Evolutionary conservation across 1,139 yeast genomes (phyloP), one percentile per base, ranked within the genome.

Genomic region (Ogataea hybrid): DNA sequence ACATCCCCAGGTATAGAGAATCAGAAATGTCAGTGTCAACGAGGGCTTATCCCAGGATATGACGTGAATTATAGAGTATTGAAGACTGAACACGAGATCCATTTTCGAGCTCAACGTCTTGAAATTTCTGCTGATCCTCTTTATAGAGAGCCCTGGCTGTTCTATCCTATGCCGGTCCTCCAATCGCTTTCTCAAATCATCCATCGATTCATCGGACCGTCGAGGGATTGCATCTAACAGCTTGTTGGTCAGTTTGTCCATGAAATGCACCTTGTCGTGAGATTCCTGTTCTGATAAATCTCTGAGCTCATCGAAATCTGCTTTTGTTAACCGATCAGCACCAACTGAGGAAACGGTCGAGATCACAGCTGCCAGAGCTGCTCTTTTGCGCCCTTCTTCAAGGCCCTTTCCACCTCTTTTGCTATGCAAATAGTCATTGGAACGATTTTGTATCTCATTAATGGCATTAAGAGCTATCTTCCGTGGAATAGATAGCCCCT

Each of bases 11-110:
- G 89, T 79, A 46, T 81, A 77, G 4, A 75, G 50, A 8, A 80
- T 67, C 42, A 82, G 60, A 15, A 65, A 61, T 2, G 78, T 64
- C 11, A 83, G 52, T 0, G 90, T 83, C 46, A 75, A 71, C 0
- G 80, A 62, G 0, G 87, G 85, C 30, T 68, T 67, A 44, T 73
- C 74, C 92, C 92, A 84, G 1, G 83, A 73, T 14, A 81, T 48
- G 0, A 83, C 58, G 36, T 77, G 73, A 8, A 77, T 64, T 1
- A 80, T 21, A 2, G 78, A 77, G 53, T 78, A 81, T 47, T 82
- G 86, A 4, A 77, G 47, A 23, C 67, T 71, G 51, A 81, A 80
- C 20, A 81, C 55, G 0, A 67, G 62, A 11, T 79, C 75, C 73
- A 81, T 68, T 45, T 73, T 72, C 4, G 73, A 61, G 34, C 83